Percentiles rank a stretch among this genome's conserved stretches.
These are phyloP conservation scores for Trametes hirsuta DNA, from an alignment of 1,284 basidiomycete species.

Conservation along the genomic window DNA sequence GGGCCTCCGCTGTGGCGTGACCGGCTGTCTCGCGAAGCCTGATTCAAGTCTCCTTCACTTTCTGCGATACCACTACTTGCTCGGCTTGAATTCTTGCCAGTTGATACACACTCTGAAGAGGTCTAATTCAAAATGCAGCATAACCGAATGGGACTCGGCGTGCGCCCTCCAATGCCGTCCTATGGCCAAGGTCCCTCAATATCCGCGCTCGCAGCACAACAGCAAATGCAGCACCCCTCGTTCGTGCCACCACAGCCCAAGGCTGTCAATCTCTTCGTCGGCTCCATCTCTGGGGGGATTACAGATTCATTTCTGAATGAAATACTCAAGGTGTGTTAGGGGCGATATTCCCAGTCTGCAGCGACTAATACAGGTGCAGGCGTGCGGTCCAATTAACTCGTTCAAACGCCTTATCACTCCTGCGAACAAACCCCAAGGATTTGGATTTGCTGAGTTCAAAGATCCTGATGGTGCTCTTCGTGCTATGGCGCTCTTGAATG, in stretches of 20 bases:
- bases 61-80: too few species aligned
- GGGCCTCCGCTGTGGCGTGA: too few species aligned
- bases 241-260: conserved; percentile 64
- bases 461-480: conserved; percentile 88
- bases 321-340: conserved; percentile 70
- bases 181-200: conserved; percentile 88
- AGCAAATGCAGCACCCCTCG: conserved; percentile 62
- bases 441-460: conserved; percentile 93
- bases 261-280: conserved; percentile 81
- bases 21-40: too few species aligned
- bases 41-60: too few species aligned
- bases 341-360: not conserved
- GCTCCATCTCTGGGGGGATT: conserved; percentile 94
- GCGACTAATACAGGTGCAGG: conserved; percentile 44
- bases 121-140: conserved; percentile 53
- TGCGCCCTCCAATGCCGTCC: conserved; percentile 81
- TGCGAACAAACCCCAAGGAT: conserved; percentile 90
- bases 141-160: conserved; percentile 82
- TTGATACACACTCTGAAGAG: too few species aligned
- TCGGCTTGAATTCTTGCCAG: too few species aligned
- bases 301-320: conserved; percentile 79
- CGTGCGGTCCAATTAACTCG: conserved; percentile 85
- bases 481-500: conserved; percentile 81
- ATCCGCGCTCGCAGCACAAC: conserved; percentile 83
- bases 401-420: conserved; percentile 91